phyloP scores from a whole-genome alignment of 495 filamentous ascomycete genomes.

The Venustampulla echinocandica region DNA sequence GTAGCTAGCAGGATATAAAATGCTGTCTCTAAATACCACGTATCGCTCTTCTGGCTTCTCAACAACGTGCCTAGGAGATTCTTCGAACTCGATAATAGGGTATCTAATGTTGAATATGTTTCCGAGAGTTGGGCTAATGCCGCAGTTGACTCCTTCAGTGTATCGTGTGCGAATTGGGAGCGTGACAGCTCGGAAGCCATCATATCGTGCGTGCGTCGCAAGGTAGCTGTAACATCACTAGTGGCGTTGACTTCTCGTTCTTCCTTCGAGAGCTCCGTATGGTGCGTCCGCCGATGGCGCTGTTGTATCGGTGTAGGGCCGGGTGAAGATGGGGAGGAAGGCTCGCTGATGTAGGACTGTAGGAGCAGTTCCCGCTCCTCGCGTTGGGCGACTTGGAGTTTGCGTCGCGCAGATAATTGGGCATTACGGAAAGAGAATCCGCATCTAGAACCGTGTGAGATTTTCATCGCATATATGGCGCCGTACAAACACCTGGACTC shows the following conservation, averaged over 20 bases:
- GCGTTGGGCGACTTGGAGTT: slow-evolving; percentile 59
- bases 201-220: slow-evolving; percentile 75
- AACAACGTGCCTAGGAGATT: slow-evolving; percentile 72
- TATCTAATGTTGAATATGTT: slow-evolving; percentile 69
- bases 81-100: slow-evolving; percentile 60
- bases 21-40: slow-evolving; percentile 88
- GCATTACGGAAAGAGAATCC: slow-evolving; percentile 73
- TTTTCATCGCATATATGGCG: neutral
- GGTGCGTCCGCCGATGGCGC: slow-evolving; percentile 28
- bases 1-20: slow-evolving; percentile 72
- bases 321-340: slow-evolving; percentile 21
- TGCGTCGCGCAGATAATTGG: slow-evolving; percentile 71
- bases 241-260: slow-evolving; percentile 64
- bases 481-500: too few species aligned
- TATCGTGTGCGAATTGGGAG: slow-evolving; percentile 81
- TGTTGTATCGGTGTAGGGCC: slow-evolving; percentile 15
- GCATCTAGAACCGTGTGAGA: slow-evolving; percentile 37
- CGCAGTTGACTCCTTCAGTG: slow-evolving; percentile 69
- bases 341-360: slow-evolving; percentile 42
- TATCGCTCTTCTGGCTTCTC: slow-evolving; percentile 84
- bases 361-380: slow-evolving; percentile 74
- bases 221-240: slow-evolving; percentile 71
- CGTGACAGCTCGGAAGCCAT: slow-evolving; percentile 75
- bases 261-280: slow-evolving; percentile 35
- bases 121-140: slow-evolving; percentile 72